Evolutionary conservation across 2,329 filamentous ascomycete species (phyloP).

Genomic region (Arthrobotrys musiformis): DNA sequence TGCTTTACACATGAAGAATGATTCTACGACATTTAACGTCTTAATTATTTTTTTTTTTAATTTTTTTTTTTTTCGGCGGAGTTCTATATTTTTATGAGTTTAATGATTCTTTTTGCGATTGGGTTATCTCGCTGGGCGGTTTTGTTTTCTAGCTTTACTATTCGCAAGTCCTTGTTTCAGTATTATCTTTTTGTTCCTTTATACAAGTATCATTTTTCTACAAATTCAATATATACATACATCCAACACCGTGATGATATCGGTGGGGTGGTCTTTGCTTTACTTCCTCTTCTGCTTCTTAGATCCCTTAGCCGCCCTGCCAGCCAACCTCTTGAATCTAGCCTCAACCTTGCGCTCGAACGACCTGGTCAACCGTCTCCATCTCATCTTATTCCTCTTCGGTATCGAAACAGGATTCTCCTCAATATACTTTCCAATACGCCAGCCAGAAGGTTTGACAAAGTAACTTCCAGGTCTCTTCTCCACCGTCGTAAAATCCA

Average conservation of each 20-base stretch:
- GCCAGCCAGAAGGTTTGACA: constrained; percentile 40
- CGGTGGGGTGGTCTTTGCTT: not conserved
- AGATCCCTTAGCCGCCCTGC: constrained; percentile 15
- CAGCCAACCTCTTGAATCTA: constrained; percentile 37
- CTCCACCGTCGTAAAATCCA: constrained; percentile 24
- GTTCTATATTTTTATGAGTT: not conserved
- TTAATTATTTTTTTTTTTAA: too few species aligned
- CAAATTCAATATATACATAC: constrained; percentile 25
- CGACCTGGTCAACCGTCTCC: constrained; percentile 36
- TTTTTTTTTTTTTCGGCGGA: not conserved
- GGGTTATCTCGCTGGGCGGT: not conserved
- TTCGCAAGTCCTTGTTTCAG: not conserved
- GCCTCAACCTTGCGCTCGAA: constrained; percentile 36
- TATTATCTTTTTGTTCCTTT: not conserved
- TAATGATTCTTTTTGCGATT: not conserved
- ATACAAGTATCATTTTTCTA: constrained; percentile 7
- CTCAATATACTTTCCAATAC: constrained; percentile 49
- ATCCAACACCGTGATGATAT: not conserved
- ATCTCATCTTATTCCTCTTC: constrained; percentile 48
- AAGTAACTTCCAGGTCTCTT: constrained; percentile 35
- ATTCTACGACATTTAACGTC: not conserved
- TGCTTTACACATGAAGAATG: not conserved
- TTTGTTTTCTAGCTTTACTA: not conserved
- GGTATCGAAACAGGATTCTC: constrained; percentile 39
- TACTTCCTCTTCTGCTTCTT: constrained; percentile 47